These are phyloP conservation scores for Meyerozyma smithsonii DNA, from an alignment of 1,139 yeast species.

Conservation along the genomic window DNA sequence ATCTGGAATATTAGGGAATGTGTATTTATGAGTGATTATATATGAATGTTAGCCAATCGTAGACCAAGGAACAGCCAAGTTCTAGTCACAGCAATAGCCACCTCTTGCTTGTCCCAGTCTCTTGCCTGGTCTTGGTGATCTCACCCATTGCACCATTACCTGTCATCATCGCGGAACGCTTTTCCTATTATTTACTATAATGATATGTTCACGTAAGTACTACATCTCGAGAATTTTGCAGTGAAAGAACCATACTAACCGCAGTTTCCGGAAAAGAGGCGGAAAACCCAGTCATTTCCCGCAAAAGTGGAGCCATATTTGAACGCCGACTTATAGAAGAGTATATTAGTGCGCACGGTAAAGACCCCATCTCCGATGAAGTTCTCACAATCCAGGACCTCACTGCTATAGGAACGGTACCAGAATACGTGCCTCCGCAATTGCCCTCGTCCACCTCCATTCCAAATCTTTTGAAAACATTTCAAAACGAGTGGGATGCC, in stretches of 20 bases:
- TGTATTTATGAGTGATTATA: too few relatives aligned
- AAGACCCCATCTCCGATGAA: conserved; percentile 73
- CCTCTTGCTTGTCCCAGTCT: too few relatives aligned
- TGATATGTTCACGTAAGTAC: conserved; percentile 3
- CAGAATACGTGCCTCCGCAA: conserved; percentile 35
- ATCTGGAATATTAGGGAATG: too few relatives aligned
- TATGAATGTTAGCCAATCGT: too few relatives aligned
- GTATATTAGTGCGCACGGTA: conserved; percentile 60
- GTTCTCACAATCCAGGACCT: conserved; percentile 57
- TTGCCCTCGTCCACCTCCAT: conserved; percentile 60
- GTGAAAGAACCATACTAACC: conserved; percentile 2
- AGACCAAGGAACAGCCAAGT: too few relatives aligned
- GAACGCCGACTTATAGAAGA: conserved; percentile 59
- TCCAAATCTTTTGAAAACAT: conserved; percentile 67
- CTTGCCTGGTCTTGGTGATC: too few relatives aligned
- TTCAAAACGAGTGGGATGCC: conserved; percentile 91
- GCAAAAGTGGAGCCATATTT: conserved; percentile 66
- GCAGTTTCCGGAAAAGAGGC: conserved; percentile 66
- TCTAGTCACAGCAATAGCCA: too few relatives aligned
- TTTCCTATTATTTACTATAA: neutral
- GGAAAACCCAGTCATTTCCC: conserved; percentile 68
- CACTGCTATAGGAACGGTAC: conserved; percentile 34
- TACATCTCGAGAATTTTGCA: neutral
- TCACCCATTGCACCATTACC: neutral
- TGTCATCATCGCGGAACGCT: neutral